Base-by-base conservation (phyloP, 352 stramenopile species). In the Plasmopara muralis region DNA sequence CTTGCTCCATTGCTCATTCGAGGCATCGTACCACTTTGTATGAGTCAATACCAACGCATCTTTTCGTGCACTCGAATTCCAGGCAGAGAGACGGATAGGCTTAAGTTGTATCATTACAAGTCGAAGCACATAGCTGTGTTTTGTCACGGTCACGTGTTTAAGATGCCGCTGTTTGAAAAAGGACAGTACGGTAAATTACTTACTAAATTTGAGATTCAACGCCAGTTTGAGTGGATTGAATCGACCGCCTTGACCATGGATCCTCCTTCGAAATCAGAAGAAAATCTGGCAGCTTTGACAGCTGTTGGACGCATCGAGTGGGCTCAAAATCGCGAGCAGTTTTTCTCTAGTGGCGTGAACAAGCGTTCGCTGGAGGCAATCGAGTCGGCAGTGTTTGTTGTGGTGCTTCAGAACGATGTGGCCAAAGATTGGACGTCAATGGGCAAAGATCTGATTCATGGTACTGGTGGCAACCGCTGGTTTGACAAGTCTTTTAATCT, bases 401-500 rank as follows among this genome's bases (percentile, higher is more conserved):
- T 95, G 5, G 62, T 84, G 31, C 66, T 95, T 1, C 72, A 95
- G 35, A 73, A 91, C 29, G 65, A 78, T n/a, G 41, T 61, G 16
- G 72, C 75, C 4, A 59, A 56, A 35, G 67, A 85, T 47, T 89
- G 77, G 68, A 87, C 68, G 1, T 69, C 58, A 6, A 87, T 89
- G 66, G 80, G 80, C 44, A 78, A 77, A 43, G 70, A 87, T 47
- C 60, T 93, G 7, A 91, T 96, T 46, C 83, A 93, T 60, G 83
- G 86, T 50, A 86, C 43, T 47, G 94, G 93, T 34, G 72, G 76
- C 48, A 98, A 98, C 80, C 89, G 95, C 40, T 98, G 92, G 89
- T 99, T 98, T 58, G 96, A 99, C 71, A 99, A 99, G 74, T 95
- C 83, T 6, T 93, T 98, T 53, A 96, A 97, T 66, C 47, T 99